Evolutionary conservation across 192 early-diverging fungal species (phyloP), one percentile per base, ranked within the genome.

Genomic region (Coemansia sp.): DNA sequence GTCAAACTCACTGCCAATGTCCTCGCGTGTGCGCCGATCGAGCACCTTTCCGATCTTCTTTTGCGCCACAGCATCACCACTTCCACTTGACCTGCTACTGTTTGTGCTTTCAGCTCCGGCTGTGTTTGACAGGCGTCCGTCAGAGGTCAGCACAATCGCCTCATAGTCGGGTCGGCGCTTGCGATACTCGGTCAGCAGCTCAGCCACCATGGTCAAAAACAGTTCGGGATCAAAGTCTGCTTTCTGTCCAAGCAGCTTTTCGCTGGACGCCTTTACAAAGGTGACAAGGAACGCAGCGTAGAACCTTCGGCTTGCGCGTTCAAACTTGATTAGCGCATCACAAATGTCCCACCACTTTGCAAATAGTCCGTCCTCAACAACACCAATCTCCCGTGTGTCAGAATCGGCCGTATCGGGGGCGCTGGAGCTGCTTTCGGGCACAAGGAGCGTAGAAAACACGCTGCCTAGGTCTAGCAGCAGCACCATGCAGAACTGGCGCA

Each of bases 1-100:
- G 67, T 85, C 83, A 63, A 85, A 85, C 63, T 85, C 83, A 60
- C 78, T 64, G 63, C 83, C 83, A 67, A 85, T 85, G 39, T 85
- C 83, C 56, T 85, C 83, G 48, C 83, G 75, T 32, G 75, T 75
- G 50, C 75, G 74, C 42, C 75, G 71, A 43, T 78, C 76, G 19
- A 80, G 72, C 48, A 52, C 32, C 49, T 61, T 70, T 65, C 41
- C 45, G 11, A 43, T 9, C 32, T 67, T 67, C 43, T 61, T 61
- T 26, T 41, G 44, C 13, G n/a, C 53, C 32, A 41, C 5, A n/a
- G 50, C 26, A 15, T 56, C 63, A 47, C 40, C 21, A 32, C 44
- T 56, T 52, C 53, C 41, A 54, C 65, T 50, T 23, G 44, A 58
- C 47, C 43, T 61, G 44, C 40, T 54, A 70, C 52, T 53, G 65